A percentile compares a stretch with the other conserved stretches of the same genome.
Evolutionary conservation across 1,284 basidiomycete genomes (phyloP).

Genomic region (Cryptococcus floricola): DNA sequence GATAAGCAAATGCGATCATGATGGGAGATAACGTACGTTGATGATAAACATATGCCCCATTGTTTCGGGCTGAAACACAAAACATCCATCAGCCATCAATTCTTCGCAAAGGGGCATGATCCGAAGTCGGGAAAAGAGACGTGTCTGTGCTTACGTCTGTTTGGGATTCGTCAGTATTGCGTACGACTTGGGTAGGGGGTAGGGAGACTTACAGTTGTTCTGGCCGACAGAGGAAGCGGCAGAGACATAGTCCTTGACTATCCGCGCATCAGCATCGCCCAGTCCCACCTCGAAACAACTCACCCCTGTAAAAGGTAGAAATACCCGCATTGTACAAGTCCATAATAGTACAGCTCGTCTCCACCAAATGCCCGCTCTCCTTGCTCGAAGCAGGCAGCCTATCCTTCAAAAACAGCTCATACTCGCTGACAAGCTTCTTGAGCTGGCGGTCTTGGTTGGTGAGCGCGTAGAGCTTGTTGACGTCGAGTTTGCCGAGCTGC

Average conservation of each 20-base stretch:
- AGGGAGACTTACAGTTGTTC: conserved; percentile 60
- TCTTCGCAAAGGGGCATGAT: background rate
- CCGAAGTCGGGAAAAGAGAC: background rate
- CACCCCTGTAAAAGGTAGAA: conserved; percentile 70
- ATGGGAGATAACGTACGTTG: conserved; percentile 56
- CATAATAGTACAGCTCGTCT: conserved; percentile 98
- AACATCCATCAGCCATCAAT: background rate
- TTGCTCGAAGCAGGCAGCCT: conserved; percentile 75
- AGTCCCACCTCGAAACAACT: conserved; percentile 7
- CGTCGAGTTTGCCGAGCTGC: conserved; percentile 83
- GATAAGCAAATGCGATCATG: background rate
- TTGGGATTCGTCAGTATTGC: background rate
- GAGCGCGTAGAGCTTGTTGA: conserved; percentile 71
- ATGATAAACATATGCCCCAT: conserved; percentile 98
- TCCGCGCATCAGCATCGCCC: background rate
- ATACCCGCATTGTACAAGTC: conserved; percentile 82
- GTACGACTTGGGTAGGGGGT: too few relatives aligned
- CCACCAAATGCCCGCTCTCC: conserved; percentile 75
- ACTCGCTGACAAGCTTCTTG: conserved; percentile 84
- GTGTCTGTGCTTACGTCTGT: conserved; percentile 1
- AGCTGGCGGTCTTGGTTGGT: conserved; percentile 88
- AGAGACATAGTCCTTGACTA: conserved; percentile 85
- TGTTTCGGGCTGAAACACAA: conserved; percentile 63
- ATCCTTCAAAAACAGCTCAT: conserved; percentile 79
- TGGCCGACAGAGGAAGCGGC: conserved; percentile 79